Evolutionary conservation across 768 basidiomycete species (phyloP).

Genomic region (Xerocomellus chrysenteron): DNA sequence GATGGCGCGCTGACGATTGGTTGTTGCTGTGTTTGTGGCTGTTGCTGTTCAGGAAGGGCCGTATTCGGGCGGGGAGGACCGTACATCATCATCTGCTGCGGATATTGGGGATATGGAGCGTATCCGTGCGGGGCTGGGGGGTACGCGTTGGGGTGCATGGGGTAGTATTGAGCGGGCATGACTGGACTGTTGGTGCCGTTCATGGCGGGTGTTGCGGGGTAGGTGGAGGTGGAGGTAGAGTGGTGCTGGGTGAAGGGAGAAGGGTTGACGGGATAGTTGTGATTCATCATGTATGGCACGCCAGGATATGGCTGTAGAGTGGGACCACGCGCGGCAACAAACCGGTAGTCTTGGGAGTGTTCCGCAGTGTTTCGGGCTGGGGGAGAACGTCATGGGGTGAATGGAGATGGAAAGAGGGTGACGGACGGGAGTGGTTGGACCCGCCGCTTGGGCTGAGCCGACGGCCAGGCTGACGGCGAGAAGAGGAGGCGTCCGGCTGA

Average conservation of each 20-base stretch:
- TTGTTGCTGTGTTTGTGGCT: slow-evolving; percentile 20
- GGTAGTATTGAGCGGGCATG: slow-evolving; percentile 51
- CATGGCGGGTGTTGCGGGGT: slow-evolving; percentile 31
- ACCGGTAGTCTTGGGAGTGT: slow-evolving; percentile 29
- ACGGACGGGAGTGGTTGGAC: slow-evolving; percentile 20
- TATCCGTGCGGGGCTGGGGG: slow-evolving; percentile 40
- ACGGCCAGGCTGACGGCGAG: slow-evolving; percentile 28
- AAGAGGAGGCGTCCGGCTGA: slow-evolving; percentile 22
- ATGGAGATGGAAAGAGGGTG: not conserved
- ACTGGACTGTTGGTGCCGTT: slow-evolving; percentile 42
- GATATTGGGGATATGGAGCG: slow-evolving; percentile 57
- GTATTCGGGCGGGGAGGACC: slow-evolving; percentile 40
- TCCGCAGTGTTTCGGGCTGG: slow-evolving; percentile 20
- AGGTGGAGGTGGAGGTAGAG: slow-evolving; percentile 40
- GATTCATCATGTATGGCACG: slow-evolving; percentile 66
- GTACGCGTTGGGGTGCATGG: slow-evolving; percentile 56
- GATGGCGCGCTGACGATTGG: slow-evolving; percentile 35
- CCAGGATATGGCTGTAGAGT: slow-evolving; percentile 56
- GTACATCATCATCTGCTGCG: slow-evolving; percentile 70
- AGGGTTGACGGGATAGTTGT: slow-evolving; percentile 61
- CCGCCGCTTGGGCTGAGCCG: slow-evolving; percentile 26
- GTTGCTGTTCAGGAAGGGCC: slow-evolving; percentile 35
- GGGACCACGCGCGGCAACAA: slow-evolving; percentile 39
- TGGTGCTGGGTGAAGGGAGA: slow-evolving; percentile 47
- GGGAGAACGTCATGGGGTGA: slow-evolving; percentile 9